These are phyloP conservation scores for Pleurotus platypus DNA, from an alignment of 768 basidiomycete genomes.

Conservation along the genomic window DNA sequence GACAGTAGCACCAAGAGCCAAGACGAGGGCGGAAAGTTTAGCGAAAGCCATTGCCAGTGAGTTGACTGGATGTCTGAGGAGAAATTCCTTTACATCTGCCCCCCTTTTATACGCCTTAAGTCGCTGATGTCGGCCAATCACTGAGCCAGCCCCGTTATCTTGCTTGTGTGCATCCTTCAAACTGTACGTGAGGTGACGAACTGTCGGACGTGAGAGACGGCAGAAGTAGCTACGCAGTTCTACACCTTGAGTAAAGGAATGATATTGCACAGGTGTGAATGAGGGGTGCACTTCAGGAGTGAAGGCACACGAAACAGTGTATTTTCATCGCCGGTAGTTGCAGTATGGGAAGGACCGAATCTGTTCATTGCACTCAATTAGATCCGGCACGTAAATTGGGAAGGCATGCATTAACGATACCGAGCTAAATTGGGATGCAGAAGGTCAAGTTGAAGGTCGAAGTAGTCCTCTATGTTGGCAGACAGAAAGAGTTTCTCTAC, in stretches of 20 bases:
- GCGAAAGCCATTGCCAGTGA: conserved; percentile 3
- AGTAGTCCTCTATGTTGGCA: no score
- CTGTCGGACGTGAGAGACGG: conserved; percentile 1
- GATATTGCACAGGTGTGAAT: conserved; percentile 1
- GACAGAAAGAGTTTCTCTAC: no score
- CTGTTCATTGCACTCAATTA: not conserved
- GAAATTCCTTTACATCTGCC: not conserved
- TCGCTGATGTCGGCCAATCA: not conserved
- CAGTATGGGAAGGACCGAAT: not conserved
- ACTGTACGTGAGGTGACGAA: not conserved
- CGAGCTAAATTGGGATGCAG: not conserved
- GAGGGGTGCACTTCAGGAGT: not conserved
- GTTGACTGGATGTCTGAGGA: not conserved
- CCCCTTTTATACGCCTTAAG: not conserved
- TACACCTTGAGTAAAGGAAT: not conserved
- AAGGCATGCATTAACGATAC: not conserved
- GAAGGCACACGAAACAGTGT: not conserved
- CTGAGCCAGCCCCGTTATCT: not conserved
- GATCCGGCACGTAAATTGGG: not conserved
- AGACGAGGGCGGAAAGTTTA: conserved; percentile 3
- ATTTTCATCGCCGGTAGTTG: not conserved
- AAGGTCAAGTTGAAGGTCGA: no score
- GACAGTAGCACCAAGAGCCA: conserved; percentile 2
- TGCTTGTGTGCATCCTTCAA: not conserved
- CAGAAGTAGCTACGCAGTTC: not conserved